Evolutionary conservation across 1,284 basidiomycete species (phyloP).

Genomic region (Cutaneotrichosporon cyanovorans): DNA sequence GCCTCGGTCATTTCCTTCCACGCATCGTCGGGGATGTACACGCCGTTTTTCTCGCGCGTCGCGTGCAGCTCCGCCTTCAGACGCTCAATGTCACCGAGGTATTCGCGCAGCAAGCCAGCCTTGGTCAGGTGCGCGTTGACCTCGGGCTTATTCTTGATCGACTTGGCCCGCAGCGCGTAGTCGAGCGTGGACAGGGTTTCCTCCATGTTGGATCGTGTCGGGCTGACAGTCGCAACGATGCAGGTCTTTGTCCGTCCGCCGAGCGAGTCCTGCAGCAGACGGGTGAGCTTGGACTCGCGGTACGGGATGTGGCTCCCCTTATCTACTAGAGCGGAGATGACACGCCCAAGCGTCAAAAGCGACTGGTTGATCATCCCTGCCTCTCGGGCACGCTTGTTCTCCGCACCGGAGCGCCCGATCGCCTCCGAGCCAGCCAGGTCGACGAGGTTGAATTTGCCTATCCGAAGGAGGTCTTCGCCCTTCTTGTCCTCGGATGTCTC

Average conservation of each 20-base stretch:
- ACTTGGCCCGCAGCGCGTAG: constrained; percentile 92
- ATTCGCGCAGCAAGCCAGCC: constrained; percentile 87
- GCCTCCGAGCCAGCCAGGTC: constrained; percentile 97
- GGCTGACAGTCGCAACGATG: constrained; percentile 92
- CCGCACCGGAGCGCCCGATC: constrained; percentile 90
- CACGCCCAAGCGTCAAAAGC: constrained; percentile 86
- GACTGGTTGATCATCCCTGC: constrained; percentile 99
- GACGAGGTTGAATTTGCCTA: constrained; percentile 95
- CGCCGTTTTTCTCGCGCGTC: constrained; percentile 87
- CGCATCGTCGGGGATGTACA: constrained; percentile 80
- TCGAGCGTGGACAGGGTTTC: constrained; percentile 97
- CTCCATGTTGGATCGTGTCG: constrained; percentile 85
- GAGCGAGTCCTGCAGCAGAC: constrained; percentile 94
- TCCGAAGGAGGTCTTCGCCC: constrained; percentile 82
- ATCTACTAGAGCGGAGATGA: constrained; percentile 95
- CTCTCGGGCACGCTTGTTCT: constrained; percentile 88
- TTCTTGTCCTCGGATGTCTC: constrained; percentile 55
- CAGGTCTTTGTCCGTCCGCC: constrained; percentile 98
- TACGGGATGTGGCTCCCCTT: constrained; percentile 88
- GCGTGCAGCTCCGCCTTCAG: constrained; percentile 81
- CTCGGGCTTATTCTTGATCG: constrained; percentile 92
- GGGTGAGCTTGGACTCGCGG: constrained; percentile 81
- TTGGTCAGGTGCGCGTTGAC: constrained; percentile 91
- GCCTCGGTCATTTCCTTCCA: constrained; percentile 76
- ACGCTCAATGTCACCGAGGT: constrained; percentile 88